These are phyloP conservation scores for Ganoderma leucocontextum DNA, from an alignment of 1,284 basidiomycete species.

Conservation along the genomic window DNA sequence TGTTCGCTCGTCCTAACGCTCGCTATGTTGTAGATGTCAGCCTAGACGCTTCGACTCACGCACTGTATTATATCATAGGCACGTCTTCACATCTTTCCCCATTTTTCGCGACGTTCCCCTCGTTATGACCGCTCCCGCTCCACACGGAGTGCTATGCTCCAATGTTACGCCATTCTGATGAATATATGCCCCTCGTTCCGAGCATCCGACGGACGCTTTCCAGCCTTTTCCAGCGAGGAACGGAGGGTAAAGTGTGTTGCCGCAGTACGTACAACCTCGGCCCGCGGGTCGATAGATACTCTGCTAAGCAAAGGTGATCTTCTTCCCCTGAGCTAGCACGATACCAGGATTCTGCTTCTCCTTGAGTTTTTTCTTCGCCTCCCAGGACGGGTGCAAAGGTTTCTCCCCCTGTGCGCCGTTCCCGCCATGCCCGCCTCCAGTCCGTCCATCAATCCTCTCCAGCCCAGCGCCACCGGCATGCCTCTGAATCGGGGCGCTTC, in stretches of 20 bases:
- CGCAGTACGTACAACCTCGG: background rate
- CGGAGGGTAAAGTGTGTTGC: conserved; percentile 3
- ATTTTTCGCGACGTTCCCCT: background rate
- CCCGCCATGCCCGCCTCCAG: conserved; percentile 11
- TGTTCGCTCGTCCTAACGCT: background rate
- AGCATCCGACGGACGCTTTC: background rate
- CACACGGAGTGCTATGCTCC: background rate
- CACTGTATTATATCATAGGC: conserved; percentile 11
- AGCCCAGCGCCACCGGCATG: background rate
- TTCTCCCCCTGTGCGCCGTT: conserved; percentile 42
- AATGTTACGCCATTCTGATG: background rate
- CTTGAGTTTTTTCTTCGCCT: conserved; percentile 84
- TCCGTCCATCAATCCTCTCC: conserved; percentile 18
- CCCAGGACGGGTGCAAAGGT: conserved; percentile 91
- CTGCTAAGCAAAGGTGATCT: conserved; percentile 62
- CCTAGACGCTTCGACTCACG: background rate
- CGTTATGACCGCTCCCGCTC: background rate
- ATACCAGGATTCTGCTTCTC: conserved; percentile 66
- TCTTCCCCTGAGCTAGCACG: conserved; percentile 68
- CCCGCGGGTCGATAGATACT: background rate
- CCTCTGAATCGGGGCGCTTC: background rate
- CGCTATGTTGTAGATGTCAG: background rate
- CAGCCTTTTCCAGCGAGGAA: background rate
- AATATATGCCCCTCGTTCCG: background rate
- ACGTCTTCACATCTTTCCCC: background rate